A percentile compares a stretch with the other conserved stretches of the same genome.
Conservation (phyloP, 345 rosid genomes). For the Noccaea caerulescens region DNA sequence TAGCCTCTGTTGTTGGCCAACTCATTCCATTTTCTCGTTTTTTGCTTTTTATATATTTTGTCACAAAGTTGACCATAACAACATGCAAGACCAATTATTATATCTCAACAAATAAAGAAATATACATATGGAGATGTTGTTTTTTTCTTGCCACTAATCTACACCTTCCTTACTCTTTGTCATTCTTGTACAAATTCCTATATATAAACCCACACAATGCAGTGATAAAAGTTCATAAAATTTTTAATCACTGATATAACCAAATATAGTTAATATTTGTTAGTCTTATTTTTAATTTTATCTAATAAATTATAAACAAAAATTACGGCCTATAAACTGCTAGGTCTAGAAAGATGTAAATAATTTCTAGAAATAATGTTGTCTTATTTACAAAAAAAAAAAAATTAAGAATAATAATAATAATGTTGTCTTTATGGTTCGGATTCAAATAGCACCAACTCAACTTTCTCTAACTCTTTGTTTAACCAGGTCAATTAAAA, state of each 20-base stretch:
- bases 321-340: not conserved
- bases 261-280: not conserved
- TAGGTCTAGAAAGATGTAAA: not conserved
- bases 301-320: not conserved
- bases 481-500: not conserved
- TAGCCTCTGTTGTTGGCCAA: conserved; percentile 37
- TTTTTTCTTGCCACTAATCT: not conserved
- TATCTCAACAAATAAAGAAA: not conserved
- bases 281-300: not conserved
- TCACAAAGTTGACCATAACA: conserved; percentile 37
- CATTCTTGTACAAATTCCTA: not conserved
- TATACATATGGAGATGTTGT: not conserved
- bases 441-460: not conserved
- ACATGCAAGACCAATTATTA: conserved; percentile 34
- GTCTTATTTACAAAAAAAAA: too few species aligned
- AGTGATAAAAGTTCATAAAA: too few species aligned
- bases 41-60: not conserved
- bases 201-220: not conserved
- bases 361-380: not conserved
- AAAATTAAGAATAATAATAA: too few species aligned
- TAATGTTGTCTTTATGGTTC: not conserved
- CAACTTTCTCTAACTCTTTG: not conserved
- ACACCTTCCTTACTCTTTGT: not conserved
- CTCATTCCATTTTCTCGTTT: conserved; percentile 35
- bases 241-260: not conserved